These are phyloP conservation scores for Neurospora sp. DNA, from an alignment of 495 filamentous ascomycete species.

Conservation along the genomic window DNA sequence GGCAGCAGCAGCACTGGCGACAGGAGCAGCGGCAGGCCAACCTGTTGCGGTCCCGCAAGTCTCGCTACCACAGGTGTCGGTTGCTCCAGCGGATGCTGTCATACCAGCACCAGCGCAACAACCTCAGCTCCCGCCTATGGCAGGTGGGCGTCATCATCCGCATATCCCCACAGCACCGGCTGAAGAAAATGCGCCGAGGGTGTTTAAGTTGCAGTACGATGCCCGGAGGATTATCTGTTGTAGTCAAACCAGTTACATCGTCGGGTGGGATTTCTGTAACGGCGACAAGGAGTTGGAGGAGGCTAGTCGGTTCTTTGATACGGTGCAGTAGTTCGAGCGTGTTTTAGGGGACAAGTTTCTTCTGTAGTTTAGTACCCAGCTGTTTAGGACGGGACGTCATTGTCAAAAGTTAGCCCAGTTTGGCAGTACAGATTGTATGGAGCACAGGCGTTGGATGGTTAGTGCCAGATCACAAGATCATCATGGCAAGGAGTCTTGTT, in stretches of 20 bases:
- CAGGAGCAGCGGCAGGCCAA: not conserved
- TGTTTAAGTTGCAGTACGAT: conserved; percentile 99
- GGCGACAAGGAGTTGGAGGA: conserved; percentile 77
- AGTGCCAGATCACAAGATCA: not conserved
- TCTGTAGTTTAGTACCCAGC: not conserved
- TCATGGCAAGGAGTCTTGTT: not conserved
- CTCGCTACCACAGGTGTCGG: not conserved
- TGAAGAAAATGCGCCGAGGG: conserved; percentile 46
- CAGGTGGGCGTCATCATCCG: conserved; percentile 9
- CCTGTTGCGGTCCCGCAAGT: not conserved
- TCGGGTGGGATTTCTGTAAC: conserved; percentile 96
- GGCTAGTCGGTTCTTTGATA: conserved; percentile 66
- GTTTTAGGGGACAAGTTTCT: not conserved
- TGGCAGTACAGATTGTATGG: not conserved
- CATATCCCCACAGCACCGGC: conserved; percentile 10
- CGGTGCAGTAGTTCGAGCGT: conserved; percentile 29
- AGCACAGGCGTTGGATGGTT: not conserved
- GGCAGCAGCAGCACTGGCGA: not conserved
- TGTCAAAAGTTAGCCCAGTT: not conserved
- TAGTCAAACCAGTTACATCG: conserved; percentile 78
- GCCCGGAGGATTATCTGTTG: conserved; percentile 89
- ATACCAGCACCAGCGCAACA: not conserved
- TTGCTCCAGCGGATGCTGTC: not conserved
- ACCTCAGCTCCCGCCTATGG: not conserved
- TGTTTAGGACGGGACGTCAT: not conserved